Evolutionary conservation across 2,329 filamentous ascomycete genomes (phyloP).

Genomic region (Chaetomium globosum): DNA sequence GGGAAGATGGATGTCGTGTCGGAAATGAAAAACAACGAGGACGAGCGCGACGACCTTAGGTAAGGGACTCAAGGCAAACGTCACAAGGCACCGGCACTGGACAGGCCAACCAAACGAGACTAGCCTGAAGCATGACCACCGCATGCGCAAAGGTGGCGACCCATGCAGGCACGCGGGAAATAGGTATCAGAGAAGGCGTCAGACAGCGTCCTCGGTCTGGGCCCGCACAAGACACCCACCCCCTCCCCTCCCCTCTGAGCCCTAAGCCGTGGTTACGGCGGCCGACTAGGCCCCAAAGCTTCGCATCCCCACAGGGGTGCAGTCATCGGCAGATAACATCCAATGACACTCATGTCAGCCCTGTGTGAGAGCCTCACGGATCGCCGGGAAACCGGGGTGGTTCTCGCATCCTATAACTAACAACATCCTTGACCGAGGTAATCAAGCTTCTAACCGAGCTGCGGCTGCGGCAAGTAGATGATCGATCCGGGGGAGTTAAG

Average conservation of each 20-base stretch:
- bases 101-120: slow-evolving; percentile 1
- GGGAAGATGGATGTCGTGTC: background rate
- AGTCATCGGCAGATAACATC: background rate
- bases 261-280: background rate
- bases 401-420: slow-evolving; percentile 2
- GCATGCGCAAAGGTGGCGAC: background rate
- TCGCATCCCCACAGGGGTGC: slow-evolving; percentile 2
- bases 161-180: background rate
- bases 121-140: slow-evolving; percentile 9
- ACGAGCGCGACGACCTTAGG: too few relatives aligned
- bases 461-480: background rate
- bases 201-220: background rate
- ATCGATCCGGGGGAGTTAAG: background rate
- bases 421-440: background rate
- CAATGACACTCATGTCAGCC: background rate
- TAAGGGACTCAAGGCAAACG: background rate
- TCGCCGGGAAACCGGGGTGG: background rate
- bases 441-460: slow-evolving; percentile 1
- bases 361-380: background rate
- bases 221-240: background rate
- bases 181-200: background rate
- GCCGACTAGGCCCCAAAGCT: slow-evolving; percentile 3
- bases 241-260: background rate
- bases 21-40: background rate
- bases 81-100: background rate